Percentiles rank a stretch among this genome's conserved stretches.
Conservation (phyloP, 495 filamentous ascomycete species). For the Glutinoglossum americanum region DNA sequence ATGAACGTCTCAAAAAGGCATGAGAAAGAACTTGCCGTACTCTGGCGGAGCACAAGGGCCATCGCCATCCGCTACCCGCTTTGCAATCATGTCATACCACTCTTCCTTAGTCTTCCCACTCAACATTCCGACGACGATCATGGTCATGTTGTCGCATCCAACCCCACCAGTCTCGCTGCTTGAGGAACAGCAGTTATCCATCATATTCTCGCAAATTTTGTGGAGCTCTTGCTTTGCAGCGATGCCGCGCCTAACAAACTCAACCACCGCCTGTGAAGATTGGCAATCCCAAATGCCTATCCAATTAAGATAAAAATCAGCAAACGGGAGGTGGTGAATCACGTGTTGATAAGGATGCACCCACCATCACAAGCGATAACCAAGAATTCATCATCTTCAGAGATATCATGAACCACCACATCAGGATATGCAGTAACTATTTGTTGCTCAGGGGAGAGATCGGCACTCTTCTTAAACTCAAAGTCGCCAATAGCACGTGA, state of each 20-base stretch:
- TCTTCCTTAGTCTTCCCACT: slow-evolving; percentile 83
- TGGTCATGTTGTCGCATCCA: slow-evolving; percentile 99
- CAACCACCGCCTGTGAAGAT: slow-evolving; percentile 88
- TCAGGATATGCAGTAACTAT: slow-evolving; percentile 95
- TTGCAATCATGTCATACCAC: slow-evolving; percentile 91
- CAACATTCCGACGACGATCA: slow-evolving; percentile 75
- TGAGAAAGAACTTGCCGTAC: slow-evolving; percentile 71
- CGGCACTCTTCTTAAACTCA: slow-evolving; percentile 98
- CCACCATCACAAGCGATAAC: slow-evolving; percentile 93
- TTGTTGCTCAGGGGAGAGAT: slow-evolving; percentile 86
- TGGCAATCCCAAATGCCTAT: slow-evolving; percentile 98
- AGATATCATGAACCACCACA: slow-evolving; percentile 71
- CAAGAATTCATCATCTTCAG: slow-evolving; percentile 87
- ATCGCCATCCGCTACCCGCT: slow-evolving; percentile 87
- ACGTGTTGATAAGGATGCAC: slow-evolving; percentile 10
- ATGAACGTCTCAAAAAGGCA: background rate
- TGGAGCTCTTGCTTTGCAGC: slow-evolving; percentile 83
- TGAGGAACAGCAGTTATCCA: slow-evolving; percentile 95
- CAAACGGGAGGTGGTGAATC: background rate
- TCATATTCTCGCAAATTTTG: slow-evolving; percentile 97
- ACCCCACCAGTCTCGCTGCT: slow-evolving; percentile 96
- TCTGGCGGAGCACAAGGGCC: slow-evolving; percentile 97
- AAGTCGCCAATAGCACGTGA: slow-evolving; percentile 97
- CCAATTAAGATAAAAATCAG: background rate
- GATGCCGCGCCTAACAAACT: slow-evolving; percentile 90